These are phyloP conservation scores for Pezicula rhizophila DNA, from an alignment of 2,329 filamentous ascomycete genomes.

Conservation along the genomic window DNA sequence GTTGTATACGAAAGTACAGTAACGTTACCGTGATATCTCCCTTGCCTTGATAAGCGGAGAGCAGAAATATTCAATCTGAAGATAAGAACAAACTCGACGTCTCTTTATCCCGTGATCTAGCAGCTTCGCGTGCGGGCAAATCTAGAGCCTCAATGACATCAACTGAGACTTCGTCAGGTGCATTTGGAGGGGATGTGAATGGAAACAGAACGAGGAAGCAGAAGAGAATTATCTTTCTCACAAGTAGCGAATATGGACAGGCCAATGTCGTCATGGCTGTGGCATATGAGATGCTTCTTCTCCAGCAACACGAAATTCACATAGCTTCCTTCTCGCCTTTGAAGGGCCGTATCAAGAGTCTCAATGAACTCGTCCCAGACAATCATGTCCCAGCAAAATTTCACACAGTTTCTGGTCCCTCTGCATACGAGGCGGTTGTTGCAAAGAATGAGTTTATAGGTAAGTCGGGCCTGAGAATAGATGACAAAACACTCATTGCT, in stretches of 20 bases:
- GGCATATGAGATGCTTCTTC: constrained; percentile 32
- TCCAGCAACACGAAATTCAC: constrained; percentile 34
- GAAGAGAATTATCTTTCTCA: constrained; percentile 33
- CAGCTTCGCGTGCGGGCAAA: background rate
- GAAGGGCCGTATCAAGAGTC: constrained; percentile 23
- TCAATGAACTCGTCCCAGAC: constrained; percentile 13
- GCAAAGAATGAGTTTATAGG: constrained; percentile 11
- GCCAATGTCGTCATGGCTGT: constrained; percentile 40
- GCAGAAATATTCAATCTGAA: background rate
- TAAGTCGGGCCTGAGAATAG: background rate
- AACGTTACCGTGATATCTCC: background rate
- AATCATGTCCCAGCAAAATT: constrained; percentile 21
- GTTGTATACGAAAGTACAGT: background rate
- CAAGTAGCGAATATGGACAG: constrained; percentile 40
- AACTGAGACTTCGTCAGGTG: background rate
- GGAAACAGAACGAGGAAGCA: background rate
- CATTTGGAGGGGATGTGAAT: background rate
- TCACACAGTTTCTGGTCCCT: constrained; percentile 29
- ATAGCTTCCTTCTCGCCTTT: constrained; percentile 37
- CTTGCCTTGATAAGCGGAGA: background rate
- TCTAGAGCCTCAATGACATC: background rate
- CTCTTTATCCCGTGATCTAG: background rate
- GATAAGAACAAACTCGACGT: background rate
- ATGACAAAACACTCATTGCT: background rate
- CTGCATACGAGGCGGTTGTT: constrained; percentile 28